Percentiles rank a stretch among this genome's conserved stretches.
Evolutionary conservation across 2,329 filamentous ascomycete species (phyloP).

Genomic region (Pestalotiopsis sp.): DNA sequence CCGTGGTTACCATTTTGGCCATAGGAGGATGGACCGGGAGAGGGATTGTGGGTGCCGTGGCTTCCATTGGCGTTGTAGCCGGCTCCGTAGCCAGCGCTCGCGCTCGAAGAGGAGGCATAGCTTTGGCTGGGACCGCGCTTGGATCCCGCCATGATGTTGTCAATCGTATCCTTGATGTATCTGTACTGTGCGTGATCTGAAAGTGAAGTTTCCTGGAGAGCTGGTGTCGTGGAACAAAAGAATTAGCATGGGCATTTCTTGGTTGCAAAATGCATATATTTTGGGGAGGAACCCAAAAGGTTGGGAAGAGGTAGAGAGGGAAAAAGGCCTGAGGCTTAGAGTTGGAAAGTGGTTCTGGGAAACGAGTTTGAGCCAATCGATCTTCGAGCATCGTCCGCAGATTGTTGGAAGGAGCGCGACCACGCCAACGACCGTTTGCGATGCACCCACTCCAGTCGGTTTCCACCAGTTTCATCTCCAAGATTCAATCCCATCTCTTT

Average conservation of each 20-base stretch:
- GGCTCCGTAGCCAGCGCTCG: not conserved
- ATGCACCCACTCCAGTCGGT: not conserved
- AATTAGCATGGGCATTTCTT: not conserved
- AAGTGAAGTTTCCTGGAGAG: conserved; percentile 24
- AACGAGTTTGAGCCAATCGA: not conserved
- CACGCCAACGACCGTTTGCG: not conserved
- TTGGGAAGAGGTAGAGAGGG: not conserved
- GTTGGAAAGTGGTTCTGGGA: not conserved
- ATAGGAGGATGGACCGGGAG: not conserved
- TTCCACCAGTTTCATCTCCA: not conserved
- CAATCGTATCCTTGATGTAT: conserved; percentile 16
- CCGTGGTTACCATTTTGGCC: conserved; percentile 8
- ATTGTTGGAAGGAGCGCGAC: not conserved
- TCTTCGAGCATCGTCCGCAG: not conserved
- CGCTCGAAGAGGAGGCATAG: conserved; percentile 4
- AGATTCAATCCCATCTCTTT: not conserved
- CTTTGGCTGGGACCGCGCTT: conserved; percentile 10
- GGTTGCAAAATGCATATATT: not conserved
- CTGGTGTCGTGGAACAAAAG: conserved; percentile 16
- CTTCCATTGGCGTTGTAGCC: not conserved
- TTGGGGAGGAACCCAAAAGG: not conserved
- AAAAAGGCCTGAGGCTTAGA: not conserved
- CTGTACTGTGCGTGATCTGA: conserved; percentile 21
- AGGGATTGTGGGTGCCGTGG: not conserved
- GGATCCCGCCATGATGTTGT: conserved; percentile 8